These are phyloP conservation scores for Tremellales sp. DNA, from an alignment of 1,284 basidiomycete species.

Conservation along the genomic window DNA sequence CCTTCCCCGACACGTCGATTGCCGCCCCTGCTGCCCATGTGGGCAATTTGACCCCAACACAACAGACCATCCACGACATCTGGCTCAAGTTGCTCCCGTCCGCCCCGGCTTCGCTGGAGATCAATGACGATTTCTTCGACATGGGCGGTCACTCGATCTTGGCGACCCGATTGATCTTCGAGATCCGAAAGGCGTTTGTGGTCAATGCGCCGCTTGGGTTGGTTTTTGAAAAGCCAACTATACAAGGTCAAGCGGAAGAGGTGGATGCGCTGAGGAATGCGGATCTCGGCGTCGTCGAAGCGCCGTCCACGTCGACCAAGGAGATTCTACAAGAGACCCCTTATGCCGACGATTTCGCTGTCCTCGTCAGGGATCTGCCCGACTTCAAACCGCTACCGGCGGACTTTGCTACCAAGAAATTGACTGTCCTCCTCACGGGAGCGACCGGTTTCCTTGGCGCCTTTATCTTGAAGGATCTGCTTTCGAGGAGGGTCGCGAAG, in stretches of 20 bases:
- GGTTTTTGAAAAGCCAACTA: slow-evolving; percentile 88
- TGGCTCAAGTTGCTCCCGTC: slow-evolving; percentile 83
- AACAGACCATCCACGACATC: slow-evolving; percentile 72
- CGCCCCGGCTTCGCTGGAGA: slow-evolving; percentile 69
- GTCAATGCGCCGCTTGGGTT: slow-evolving; percentile 88
- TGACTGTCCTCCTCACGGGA: slow-evolving; percentile 91
- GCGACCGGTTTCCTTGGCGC: slow-evolving; percentile 97
- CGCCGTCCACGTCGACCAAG: slow-evolving; percentile 22
- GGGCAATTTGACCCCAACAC: slow-evolving; percentile 61
- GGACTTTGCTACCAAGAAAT: slow-evolving; percentile 55
- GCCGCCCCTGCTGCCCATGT: slow-evolving; percentile 38
- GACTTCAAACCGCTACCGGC: slow-evolving; percentile 58
- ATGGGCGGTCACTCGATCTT: slow-evolving; percentile 98
- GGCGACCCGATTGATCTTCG: slow-evolving; percentile 94
- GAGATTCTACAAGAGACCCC: slow-evolving; percentile 33
- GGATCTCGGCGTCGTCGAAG: slow-evolving; percentile 57
- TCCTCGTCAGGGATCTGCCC: slow-evolving; percentile 60
- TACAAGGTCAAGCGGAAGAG: slow-evolving; percentile 71
- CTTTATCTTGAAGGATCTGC: slow-evolving; percentile 80
- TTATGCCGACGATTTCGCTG: slow-evolving; percentile 77
- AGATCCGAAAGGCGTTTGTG: slow-evolving; percentile 89
- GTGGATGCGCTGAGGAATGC: slow-evolving; percentile 73
- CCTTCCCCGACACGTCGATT: slow-evolving; percentile 96
- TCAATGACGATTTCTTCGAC: slow-evolving; percentile 97
- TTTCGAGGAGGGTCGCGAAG: slow-evolving; percentile 68